phyloP scores from a whole-genome alignment of 352 stramenopile genomes.

The Phytopythium boreale region DNA sequence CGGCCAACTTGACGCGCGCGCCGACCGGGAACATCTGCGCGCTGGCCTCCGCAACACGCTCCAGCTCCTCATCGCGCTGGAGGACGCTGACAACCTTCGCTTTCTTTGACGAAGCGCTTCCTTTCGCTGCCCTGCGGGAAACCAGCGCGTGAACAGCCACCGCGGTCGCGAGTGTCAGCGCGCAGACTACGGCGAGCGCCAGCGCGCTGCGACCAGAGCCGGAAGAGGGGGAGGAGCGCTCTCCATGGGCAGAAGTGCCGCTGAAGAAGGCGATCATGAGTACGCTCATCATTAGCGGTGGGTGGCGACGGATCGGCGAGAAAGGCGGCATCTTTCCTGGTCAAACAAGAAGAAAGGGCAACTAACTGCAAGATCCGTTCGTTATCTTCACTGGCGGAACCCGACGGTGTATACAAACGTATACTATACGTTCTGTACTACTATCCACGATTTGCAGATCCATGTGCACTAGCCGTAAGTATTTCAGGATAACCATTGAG shows the following conservation, averaged over 20 bases:
- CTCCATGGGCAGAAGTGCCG: background rate
- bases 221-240: background rate
- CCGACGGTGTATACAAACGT: too few relatives aligned
- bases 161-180: conserved; percentile 15
- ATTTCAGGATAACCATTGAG: conserved; percentile 2
- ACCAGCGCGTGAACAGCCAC: conserved; percentile 14
- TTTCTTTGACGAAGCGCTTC: background rate
- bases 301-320: background rate
- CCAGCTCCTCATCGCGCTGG: conserved; percentile 26
- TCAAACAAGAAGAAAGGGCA: conserved; percentile 3
- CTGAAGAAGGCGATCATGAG: background rate
- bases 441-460: too few relatives aligned
- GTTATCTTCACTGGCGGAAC: too few relatives aligned
- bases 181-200: conserved; percentile 1
- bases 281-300: too few relatives aligned
- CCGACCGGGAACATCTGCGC: conserved; percentile 21
- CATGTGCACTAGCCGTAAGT: too few relatives aligned
- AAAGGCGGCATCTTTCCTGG: background rate
- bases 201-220: background rate
- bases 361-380: background rate
- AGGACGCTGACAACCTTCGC: conserved; percentile 18
- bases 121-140: background rate
- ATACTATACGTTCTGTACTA: too few relatives aligned
- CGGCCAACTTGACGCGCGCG: conserved; percentile 17
- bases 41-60: conserved; percentile 18